Evolutionary conservation across 2,329 filamentous ascomycete species (phyloP).

Genomic region (Huntiella savannae): DNA sequence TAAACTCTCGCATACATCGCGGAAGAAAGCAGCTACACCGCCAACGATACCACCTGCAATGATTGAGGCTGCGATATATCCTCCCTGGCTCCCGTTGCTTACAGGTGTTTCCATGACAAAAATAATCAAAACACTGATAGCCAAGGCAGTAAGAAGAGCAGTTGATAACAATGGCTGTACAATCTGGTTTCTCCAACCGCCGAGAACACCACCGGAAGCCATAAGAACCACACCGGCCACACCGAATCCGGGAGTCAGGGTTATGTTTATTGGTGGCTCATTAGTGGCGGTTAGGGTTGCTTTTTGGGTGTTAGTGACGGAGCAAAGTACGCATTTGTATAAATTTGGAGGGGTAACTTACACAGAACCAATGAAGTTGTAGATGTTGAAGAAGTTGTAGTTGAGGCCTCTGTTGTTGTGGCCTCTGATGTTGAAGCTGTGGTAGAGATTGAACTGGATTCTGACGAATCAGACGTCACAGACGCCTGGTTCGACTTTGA

Average conservation of each 20-base stretch:
- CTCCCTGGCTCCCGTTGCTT: slow-evolving; percentile 59
- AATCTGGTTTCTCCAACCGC: slow-evolving; percentile 58
- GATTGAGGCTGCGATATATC: slow-evolving; percentile 62
- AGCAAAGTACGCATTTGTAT: not conserved
- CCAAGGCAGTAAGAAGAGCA: slow-evolving; percentile 51
- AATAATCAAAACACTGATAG: slow-evolving; percentile 63
- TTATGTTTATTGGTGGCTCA: slow-evolving; percentile 42
- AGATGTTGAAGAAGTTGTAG: not conserved
- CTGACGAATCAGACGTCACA: not conserved
- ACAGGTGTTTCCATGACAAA: slow-evolving; percentile 76
- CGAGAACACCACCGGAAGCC: slow-evolving; percentile 48
- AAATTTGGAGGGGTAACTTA: too few relatives aligned
- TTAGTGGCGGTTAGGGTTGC: not conserved
- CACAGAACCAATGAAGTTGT: too few relatives aligned
- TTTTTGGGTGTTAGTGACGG: too few relatives aligned
- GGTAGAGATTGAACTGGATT: too few relatives aligned
- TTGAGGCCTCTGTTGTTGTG: too few relatives aligned
- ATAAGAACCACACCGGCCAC: slow-evolving; percentile 64
- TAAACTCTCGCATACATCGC: slow-evolving; percentile 63
- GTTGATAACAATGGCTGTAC: slow-evolving; percentile 67
- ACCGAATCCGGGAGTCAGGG: slow-evolving; percentile 62
- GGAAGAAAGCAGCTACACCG: slow-evolving; percentile 55
- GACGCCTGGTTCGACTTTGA: not conserved
- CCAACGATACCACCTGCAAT: slow-evolving; percentile 59
- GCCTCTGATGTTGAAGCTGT: too few relatives aligned